These are phyloP conservation scores for Gastrolobium villosum DNA, from an alignment of 306 rosid species.

Conservation along the genomic window DNA sequence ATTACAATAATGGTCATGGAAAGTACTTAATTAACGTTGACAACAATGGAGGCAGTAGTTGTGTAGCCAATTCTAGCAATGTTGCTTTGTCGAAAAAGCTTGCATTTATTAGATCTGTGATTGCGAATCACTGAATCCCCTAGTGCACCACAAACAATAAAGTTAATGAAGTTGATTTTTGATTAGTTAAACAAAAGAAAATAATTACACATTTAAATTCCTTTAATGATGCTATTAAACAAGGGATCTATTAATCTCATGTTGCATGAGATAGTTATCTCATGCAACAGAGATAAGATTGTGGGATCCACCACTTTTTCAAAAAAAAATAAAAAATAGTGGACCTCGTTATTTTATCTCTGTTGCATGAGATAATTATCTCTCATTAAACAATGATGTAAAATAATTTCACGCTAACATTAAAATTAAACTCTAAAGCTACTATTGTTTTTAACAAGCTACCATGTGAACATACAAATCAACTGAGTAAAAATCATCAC, in stretches of 20 bases:
- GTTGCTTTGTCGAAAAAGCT: conserved; percentile 16
- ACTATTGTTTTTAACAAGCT: not conserved
- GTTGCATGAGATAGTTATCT: too few relatives aligned
- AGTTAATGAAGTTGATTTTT: not conserved
- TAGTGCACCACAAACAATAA: not conserved
- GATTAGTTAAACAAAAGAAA: not conserved
- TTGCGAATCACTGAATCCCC: not conserved
- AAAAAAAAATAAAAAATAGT: too few relatives aligned
- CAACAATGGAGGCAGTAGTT: conserved; percentile 3
- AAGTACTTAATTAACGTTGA: conserved; percentile 15
- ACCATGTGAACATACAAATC: conserved; percentile 5
- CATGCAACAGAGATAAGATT: too few relatives aligned
- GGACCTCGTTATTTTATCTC: too few relatives aligned
- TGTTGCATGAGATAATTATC: too few relatives aligned
- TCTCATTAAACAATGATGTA: not conserved
- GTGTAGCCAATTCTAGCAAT: conserved; percentile 28
- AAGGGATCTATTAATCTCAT: too few relatives aligned
- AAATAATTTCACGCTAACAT: not conserved
- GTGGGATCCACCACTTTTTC: too few relatives aligned
- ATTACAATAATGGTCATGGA: not conserved
- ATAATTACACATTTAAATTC: not conserved
- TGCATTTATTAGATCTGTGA: conserved; percentile 27
- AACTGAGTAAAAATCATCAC: not conserved
- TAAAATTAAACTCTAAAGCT: not conserved
- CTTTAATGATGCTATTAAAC: not conserved